phyloP scores from a whole-genome alignment of 225 moss, liverwort and hornwort genomes.

The Polytrichum formosum region DNA sequence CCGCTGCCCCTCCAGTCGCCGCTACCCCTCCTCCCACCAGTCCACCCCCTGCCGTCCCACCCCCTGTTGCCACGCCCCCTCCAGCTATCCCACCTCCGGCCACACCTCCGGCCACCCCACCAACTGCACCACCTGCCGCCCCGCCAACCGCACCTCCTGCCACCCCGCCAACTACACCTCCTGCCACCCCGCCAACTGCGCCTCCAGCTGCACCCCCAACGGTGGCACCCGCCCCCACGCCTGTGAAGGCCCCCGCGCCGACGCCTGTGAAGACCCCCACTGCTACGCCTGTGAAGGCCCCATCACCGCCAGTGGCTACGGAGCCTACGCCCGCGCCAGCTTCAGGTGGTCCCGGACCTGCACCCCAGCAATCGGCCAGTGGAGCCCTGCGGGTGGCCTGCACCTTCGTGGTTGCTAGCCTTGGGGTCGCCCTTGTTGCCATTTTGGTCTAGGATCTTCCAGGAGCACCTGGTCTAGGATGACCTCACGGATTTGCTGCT shows the following conservation, averaged over 20 bases:
- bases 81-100: neutral
- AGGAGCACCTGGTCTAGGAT: too few relatives aligned
- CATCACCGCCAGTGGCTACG: neutral
- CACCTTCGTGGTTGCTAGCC: neutral
- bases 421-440: neutral
- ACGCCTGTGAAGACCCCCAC: neutral
- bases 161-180: neutral
- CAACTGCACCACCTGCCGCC: neutral
- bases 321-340: neutral
- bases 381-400: neutral
- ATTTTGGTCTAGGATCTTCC: neutral
- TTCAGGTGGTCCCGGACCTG: neutral
- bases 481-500: too few relatives aligned
- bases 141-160: neutral
- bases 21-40: too few relatives aligned
- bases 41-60: neutral
- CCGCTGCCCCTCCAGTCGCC: constrained; percentile 3
- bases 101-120: neutral
- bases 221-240: constrained; percentile 6
- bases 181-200: neutral
- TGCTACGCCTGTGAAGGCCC: neutral
- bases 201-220: constrained; percentile 4
- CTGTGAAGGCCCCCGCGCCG: neutral
- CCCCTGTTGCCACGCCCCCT: neutral
- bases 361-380: neutral